Base-by-base conservation (phyloP, 164 flowering plant genomes). In the Malania oleifera region DNA sequence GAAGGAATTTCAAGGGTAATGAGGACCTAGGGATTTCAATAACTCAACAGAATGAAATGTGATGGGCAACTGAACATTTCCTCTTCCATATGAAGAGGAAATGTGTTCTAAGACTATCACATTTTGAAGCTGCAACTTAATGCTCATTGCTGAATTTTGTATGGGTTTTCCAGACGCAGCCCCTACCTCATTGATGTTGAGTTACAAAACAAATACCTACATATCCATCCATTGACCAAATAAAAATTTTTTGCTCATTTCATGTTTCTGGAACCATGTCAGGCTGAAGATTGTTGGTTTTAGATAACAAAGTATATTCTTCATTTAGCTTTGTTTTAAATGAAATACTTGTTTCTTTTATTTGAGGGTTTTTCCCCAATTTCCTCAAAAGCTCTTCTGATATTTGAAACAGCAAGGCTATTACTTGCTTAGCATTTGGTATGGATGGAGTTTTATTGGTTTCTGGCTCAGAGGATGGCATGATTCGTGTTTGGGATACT, bases 391-490 rank as follows among this genome's bases (percentile, higher is more conserved):
- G 20, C 25, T 72, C 49, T 2, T 68, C 14, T 29, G 31, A 9
- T 66, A 26, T 66, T 20, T 70, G 57, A 39, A 64, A 69, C 89
- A 87, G 91, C 67, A 82, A 82, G 62, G 80, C 85, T 37, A 80
- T 92, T 43, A 80, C 86, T 59, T 84, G 86, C 77, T 75, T 92
- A 63, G 80, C 88, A 27, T 81, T 78, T 57, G 62, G 80, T 68
- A 59, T 29, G 57, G 76, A 75, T 70, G 89, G 88, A 54, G 67
- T 59, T 52, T 60, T 67, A 15, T 67, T 92, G 61, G 74, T 87
- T n/a, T 83, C 91, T 70, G 98, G 97, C 27, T 89, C 84, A 51
- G 95, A 76, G 75, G 98, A 92, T 76, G 93, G 91, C 56, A 72
- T 69, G 50, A 55, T 89, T 74, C 72, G 88, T 59, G 76, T 82